Evolutionary conservation across 805 yeast species (phyloP), one percentile per base, ranked within the genome.

Genomic region (Grigorovia transvaalensis): DNA sequence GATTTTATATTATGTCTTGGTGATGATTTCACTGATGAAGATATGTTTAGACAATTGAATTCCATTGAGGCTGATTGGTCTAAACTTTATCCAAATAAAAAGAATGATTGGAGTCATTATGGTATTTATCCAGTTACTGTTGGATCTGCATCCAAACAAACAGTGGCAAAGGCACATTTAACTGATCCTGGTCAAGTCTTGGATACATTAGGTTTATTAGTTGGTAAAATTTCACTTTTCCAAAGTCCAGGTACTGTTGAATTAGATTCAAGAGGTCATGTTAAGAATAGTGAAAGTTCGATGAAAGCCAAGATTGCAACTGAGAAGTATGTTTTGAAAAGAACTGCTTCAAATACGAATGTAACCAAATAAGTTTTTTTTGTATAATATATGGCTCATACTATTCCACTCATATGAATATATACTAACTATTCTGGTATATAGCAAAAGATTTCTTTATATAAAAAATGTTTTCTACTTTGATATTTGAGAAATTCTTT

Each of bases 11-110:
- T 91, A 51, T 93, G 98, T 71, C 70, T 88, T 45, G 99, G 99
- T 49, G 99, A 93, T 68, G 99, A 93, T 67, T 76, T 84, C 44
- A 93, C 99, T 0, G 99, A 93, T 68, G 99, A 93, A 68, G 99
- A 93, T 63, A 93, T 93, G 99, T 93, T 93, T 68, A 76, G 74
- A 53, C 84, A 91, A 29, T 73, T 93, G 60, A 79, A 82, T 52
- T 73, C 71, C 2, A 79, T 87, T 57, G 88, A 84, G 59, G 61
- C 64, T 2, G 59, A 62, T n/a, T 70, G 68, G 54, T 56, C 63
- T 13, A 63, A 73, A 18, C 66, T 68, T 17, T 65, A 64, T 9
- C 65, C 71, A 2, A 69, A 71, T 7, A 65, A 72, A 43, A 68
- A 66, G 51, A 78, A 81, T 58, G 59, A 65, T n/a, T 73, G 71